phyloP scores from a whole-genome alignment of 2,329 filamentous ascomycete genomes.

The Annulohypoxylon truncatum region DNA sequence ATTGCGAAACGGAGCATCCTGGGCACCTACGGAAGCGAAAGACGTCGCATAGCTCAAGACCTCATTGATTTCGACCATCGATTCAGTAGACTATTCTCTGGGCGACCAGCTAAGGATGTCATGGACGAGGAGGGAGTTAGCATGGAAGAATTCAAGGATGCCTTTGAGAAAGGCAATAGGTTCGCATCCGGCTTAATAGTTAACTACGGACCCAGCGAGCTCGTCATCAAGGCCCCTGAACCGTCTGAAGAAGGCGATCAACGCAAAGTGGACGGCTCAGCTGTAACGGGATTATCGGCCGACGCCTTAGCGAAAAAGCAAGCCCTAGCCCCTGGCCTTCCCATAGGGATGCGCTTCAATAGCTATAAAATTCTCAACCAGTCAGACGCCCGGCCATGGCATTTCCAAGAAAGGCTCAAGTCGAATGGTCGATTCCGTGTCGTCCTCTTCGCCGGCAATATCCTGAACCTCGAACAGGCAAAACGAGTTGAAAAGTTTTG shows the following conservation, averaged over 20 bases:
- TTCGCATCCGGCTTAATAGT: constrained; percentile 69
- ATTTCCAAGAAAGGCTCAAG: constrained; percentile 67
- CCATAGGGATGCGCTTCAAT: constrained; percentile 68
- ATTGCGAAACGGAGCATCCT: constrained; percentile 58
- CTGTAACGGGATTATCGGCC: constrained; percentile 9
- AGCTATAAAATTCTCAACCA: constrained; percentile 71
- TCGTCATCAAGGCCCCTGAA: constrained; percentile 65
- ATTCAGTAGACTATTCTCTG: constrained; percentile 66
- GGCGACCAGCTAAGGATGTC: constrained; percentile 38
- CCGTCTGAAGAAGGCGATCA: constrained; percentile 59
- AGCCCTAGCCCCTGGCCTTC: constrained; percentile 59
- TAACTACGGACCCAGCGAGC: constrained; percentile 66
- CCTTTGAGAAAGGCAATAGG: constrained; percentile 68
- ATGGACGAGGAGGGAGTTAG: constrained; percentile 68
- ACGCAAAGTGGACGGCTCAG: constrained; percentile 50
- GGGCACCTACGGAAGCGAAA: constrained; percentile 62
- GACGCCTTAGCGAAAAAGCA: constrained; percentile 48
- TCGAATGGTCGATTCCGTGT: constrained; percentile 70
- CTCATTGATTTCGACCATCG: constrained; percentile 73
- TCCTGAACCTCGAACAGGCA: constrained; percentile 59
- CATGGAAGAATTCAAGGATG: constrained; percentile 71
- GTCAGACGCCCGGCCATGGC: constrained; percentile 64
- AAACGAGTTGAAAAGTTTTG: constrained; percentile 62
- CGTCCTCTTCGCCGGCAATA: constrained; percentile 71
- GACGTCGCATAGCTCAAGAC: constrained; percentile 70